Conservation (phyloP, 345 rosid species). For the Acer yangbiense region DNA sequence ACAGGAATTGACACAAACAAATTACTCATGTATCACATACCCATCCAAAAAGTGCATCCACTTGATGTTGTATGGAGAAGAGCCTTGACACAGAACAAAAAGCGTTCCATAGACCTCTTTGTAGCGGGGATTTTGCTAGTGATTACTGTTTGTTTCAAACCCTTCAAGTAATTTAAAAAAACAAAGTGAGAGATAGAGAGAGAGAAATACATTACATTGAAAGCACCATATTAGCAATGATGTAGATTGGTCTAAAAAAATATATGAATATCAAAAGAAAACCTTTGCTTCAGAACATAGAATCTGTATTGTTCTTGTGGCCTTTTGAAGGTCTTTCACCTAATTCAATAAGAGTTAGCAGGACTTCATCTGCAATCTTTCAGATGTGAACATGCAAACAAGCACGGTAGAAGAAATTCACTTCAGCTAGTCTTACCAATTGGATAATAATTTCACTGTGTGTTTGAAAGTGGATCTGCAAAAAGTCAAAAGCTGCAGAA, state of each 20-base stretch:
- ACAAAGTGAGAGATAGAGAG: not conserved
- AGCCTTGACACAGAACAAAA: conserved; percentile 77
- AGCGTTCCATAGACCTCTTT: conserved; percentile 82
- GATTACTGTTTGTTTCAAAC: conserved; percentile 68
- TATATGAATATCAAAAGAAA: conserved; percentile 16
- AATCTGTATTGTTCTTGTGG: conserved; percentile 85
- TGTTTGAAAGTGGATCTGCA: conserved; percentile 65
- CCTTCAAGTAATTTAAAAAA: conserved; percentile 39
- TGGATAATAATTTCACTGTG: conserved; percentile 62
- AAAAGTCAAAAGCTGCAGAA: conserved; percentile 67
- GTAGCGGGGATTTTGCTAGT: conserved; percentile 80
- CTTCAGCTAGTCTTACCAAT: conserved; percentile 47
- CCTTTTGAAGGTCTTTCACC: conserved; percentile 89
- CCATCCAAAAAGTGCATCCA: conserved; percentile 87
- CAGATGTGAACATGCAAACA: not conserved
- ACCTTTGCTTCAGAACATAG: conserved; percentile 94
- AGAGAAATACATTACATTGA: conserved; percentile 12
- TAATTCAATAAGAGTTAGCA: conserved; percentile 23
- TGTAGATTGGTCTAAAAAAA: conserved; percentile 6
- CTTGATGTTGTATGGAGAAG: conserved; percentile 73
- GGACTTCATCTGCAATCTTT: not conserved
- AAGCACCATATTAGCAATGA: not conserved
- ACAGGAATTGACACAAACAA: not conserved
- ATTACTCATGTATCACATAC: conserved; percentile 36
- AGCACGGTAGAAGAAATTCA: conserved; percentile 1